These are phyloP conservation scores for Coniella lustricola DNA, from an alignment of 2,329 filamentous ascomycete genomes.

Conservation along the genomic window DNA sequence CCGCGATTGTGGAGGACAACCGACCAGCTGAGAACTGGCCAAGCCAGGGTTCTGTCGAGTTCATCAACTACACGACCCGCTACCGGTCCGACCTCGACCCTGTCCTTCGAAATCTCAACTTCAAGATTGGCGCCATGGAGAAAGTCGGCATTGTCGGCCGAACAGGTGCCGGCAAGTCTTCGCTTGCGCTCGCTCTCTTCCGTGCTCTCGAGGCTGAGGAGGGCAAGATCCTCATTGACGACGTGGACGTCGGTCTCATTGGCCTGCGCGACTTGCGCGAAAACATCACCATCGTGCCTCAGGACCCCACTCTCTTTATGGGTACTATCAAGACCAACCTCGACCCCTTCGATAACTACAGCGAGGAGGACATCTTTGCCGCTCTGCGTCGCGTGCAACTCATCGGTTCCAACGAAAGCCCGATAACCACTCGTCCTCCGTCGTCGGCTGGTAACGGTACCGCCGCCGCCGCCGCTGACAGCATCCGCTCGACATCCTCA, in stretches of 20 bases:
- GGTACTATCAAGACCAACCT: slow-evolving; percentile 89
- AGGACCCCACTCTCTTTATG: slow-evolving; percentile 91
- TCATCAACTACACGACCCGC: slow-evolving; percentile 79
- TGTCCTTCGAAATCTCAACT: slow-evolving; percentile 75
- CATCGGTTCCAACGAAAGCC: slow-evolving; percentile 54
- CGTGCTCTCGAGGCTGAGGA: slow-evolving; percentile 84
- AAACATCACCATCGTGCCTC: slow-evolving; percentile 93
- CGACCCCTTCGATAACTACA: slow-evolving; percentile 84
- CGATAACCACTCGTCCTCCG: slow-evolving; percentile 18
- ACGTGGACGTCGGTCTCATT: slow-evolving; percentile 81
- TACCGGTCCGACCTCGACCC: slow-evolving; percentile 84
- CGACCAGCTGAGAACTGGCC: slow-evolving; percentile 80
- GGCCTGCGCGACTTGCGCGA: slow-evolving; percentile 90
- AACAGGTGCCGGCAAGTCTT: slow-evolving; percentile 95
- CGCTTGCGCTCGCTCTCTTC: slow-evolving; percentile 86
- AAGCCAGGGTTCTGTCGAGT: slow-evolving; percentile 75
- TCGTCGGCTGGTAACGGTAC: slow-evolving; percentile 14
- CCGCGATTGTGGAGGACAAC: slow-evolving; percentile 67
- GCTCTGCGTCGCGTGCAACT: slow-evolving; percentile 84
- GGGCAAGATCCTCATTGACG: slow-evolving; percentile 85
- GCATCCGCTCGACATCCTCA: slow-evolving; percentile 13
- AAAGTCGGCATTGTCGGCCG: slow-evolving; percentile 95
- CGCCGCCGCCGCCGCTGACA: slow-evolving; percentile 20
- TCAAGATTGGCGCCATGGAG: slow-evolving; percentile 78
- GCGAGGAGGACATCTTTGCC: slow-evolving; percentile 82